Base-by-base conservation (phyloP, 768 basidiomycete genomes). In the Boletus insuetus region DNA sequence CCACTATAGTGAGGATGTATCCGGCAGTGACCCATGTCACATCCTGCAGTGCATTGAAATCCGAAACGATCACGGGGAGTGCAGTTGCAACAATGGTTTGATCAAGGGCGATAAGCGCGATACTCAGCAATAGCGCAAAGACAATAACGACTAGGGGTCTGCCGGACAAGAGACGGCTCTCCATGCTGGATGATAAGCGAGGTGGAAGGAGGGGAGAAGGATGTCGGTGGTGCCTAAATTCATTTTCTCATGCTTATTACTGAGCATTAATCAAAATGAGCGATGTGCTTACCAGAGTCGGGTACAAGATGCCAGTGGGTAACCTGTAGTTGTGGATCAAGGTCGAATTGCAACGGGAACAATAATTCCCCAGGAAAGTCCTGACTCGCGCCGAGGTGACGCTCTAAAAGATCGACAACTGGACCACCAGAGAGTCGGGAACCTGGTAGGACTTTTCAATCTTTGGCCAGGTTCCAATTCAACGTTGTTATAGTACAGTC, bases 21-120 rank as follows among this genome's bases (percentile, higher is more conserved):
- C 82, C 79, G 0, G 84, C 85, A 0, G 83, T 86, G 16, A 89
- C 84, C 86, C 86, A 89, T 5, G 54, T 60, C n/a, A 26, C 60
- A 31, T 60, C 53, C 29, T 62, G 55, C 8, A 62, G 53, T 19
- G 55, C 53, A 38, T 53, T 45, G 43, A 57, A 60, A 32, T 57
- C 29, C 17, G 54, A 60, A 41, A 56, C 44, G 20, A 56, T 55
- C 10, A 50, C 54, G 0, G 86, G 81, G 46, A 84, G 74, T 65
- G 87, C 88, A 1, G 79, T 78, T 20, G 79, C 68, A 8, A 86
- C 82, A n/a, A 89, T 82, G 0, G 83, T 86, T 0, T 54, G 55
- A 35, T 62, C 55, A 6, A 58, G 48, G 34, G 59, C 59, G 16
- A 55, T 55, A 12, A 62, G 56, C 6, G 42, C 41, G 20, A 62